Evolutionary conservation across 1,139 yeast species (phyloP), one percentile per base, ranked within the genome.

Genomic region (Blastobotrys arbuscula): DNA sequence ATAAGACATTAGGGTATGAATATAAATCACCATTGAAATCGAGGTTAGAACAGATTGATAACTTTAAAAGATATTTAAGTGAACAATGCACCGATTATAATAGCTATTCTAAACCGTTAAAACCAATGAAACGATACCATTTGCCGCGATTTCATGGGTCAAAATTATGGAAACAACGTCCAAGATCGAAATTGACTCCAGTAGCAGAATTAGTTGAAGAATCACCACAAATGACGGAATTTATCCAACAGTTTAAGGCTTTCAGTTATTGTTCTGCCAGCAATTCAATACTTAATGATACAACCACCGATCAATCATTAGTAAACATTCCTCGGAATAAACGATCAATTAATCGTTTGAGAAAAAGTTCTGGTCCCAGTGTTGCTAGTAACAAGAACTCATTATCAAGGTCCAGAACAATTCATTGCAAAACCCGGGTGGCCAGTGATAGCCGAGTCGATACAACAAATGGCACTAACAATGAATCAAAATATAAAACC

Each of bases 141-240:
- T 33, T 34, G 13, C 39, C 39, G 6, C 31, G 45, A 6, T 38
- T 33, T 2, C 45, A 42, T 23, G 45, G 45, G 2, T 42, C 33
- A 38, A 42, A 35, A 39, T 33, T 26, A 10, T 42, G 26, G 5
- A 39, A 39, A 39, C 20, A 13, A 15, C 26, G 26, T 21, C 24
- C 24, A 20, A 5, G 15, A n/a, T 21, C 21, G 2, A 21, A 36
- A 19, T 24, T 36, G 13, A 9, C 39, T 15, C 39, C 39, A 7
- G 39, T 36, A 15, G 26, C n/a, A 24, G 39, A 36, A 19, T 20
- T 19, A 20, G 24, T 10, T n/a, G 39, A 36, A 24, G 39, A 36
- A 13, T 35, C 20, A 10, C 23, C 23, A 10, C 26, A 36, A 9
- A 20, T 18, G 9, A 21, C n/a, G 10, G 39, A 36, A 2, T 19